Percentiles rank a stretch among this genome's conserved stretches.
phyloP scores from a whole-genome alignment of 2,329 filamentous ascomycete genomes.

The Gliomastix tumulicola region DNA sequence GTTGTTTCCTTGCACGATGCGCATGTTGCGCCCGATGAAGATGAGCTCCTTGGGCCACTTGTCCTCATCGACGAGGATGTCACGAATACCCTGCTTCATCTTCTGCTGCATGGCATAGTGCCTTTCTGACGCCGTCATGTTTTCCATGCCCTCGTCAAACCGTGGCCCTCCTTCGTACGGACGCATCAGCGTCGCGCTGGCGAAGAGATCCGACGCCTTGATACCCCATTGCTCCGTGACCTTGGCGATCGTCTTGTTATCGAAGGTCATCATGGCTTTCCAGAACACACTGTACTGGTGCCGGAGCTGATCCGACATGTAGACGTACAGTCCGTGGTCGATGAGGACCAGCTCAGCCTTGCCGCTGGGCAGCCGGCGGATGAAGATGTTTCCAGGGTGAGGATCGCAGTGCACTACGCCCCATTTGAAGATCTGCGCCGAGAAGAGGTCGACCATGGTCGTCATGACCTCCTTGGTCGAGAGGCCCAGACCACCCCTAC shows the following conservation, averaged over 20 bases:
- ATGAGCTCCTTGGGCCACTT: constrained; percentile 88
- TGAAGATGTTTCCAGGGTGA: constrained; percentile 95
- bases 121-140: constrained; percentile 58
- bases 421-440: constrained; percentile 97
- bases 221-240: constrained; percentile 83
- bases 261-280: constrained; percentile 90
- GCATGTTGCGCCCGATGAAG: constrained; percentile 86
- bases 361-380: constrained; percentile 77
- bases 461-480: constrained; percentile 84
- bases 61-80: constrained; percentile 74
- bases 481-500: constrained; percentile 76
- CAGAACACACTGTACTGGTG: constrained; percentile 86
- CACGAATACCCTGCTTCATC: constrained; percentile 62
- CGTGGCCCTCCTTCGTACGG: constrained; percentile 79
- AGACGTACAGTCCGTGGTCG: constrained; percentile 93
- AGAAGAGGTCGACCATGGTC: constrained; percentile 93
- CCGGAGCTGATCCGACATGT: constrained; percentile 77
- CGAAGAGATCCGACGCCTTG: constrained; percentile 83
- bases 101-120: constrained; percentile 85
- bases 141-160: constrained; percentile 58
- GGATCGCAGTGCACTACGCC: constrained; percentile 94
- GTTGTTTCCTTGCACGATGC: constrained; percentile 91
- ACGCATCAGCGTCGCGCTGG: constrained; percentile 79
- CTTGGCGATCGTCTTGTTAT: constrained; percentile 69
- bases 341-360: constrained; percentile 87